Percentiles rank a stretch among this genome's conserved stretches.
These are phyloP conservation scores for Parietichytrium sp. DNA, from an alignment of 108 stramenopile species.

Conservation along the genomic window DNA sequence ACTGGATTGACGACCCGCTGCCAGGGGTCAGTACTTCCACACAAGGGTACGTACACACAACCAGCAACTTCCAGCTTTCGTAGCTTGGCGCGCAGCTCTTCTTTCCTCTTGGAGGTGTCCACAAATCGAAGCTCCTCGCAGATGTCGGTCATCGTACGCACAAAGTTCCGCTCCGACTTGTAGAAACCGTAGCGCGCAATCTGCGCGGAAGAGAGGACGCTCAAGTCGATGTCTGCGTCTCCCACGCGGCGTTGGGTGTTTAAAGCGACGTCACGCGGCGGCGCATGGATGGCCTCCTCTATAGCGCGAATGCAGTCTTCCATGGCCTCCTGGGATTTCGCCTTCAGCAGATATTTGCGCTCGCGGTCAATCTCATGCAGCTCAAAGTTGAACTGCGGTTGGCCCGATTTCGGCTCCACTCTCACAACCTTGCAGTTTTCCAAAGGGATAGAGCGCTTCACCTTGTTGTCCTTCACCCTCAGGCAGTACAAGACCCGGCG, in stretches of 20 bases:
- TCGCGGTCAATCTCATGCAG: slow-evolving; percentile 58
- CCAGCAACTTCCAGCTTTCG: slow-evolving; percentile 70
- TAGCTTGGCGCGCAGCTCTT: slow-evolving; percentile 70
- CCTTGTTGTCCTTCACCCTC: slow-evolving; percentile 45
- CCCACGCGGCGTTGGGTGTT: not conserved
- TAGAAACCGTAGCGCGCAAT: slow-evolving; percentile 82
- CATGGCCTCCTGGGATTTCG: slow-evolving; percentile 65
- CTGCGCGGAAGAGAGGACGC: slow-evolving; percentile 71
- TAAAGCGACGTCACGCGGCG: not conserved
- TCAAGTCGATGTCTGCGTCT: slow-evolving; percentile 53
- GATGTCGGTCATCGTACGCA: slow-evolving; percentile 79
- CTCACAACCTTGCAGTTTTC: slow-evolving; percentile 75
- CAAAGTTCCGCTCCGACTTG: slow-evolving; percentile 83
- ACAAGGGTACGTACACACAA: slow-evolving; percentile 84
- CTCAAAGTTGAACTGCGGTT: slow-evolving; percentile 20
- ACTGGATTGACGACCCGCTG: slow-evolving; percentile 69
- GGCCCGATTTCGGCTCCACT: slow-evolving; percentile 46
- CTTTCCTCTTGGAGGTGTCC: slow-evolving; percentile 77
- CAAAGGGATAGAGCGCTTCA: slow-evolving; percentile 62
- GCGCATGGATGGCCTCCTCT: slow-evolving; percentile 38
- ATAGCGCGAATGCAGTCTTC: slow-evolving; percentile 68
- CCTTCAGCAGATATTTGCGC: slow-evolving; percentile 67
- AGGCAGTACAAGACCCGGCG: slow-evolving; percentile 86
- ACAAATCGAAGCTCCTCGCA: slow-evolving; percentile 89
- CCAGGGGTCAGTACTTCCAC: slow-evolving; percentile 84